These are phyloP conservation scores for Coniella lustricola DNA, from an alignment of 2,329 filamentous ascomycete species.

Conservation along the genomic window DNA sequence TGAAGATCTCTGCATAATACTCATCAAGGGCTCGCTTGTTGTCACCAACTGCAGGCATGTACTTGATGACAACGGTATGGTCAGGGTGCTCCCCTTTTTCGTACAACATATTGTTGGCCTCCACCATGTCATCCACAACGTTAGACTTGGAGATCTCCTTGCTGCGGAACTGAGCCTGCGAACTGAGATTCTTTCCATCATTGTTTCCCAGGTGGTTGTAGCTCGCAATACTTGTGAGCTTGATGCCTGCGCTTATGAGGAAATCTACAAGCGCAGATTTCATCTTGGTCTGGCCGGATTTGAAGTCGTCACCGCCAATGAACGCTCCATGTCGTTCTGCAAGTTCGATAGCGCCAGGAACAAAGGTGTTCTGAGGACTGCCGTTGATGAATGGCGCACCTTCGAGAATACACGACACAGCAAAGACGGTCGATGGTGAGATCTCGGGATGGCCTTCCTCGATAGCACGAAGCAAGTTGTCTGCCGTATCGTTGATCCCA, in stretches of 20 bases:
- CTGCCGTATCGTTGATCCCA: conserved; percentile 93
- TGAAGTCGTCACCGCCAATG: conserved; percentile 98
- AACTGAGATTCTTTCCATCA: conserved; percentile 97
- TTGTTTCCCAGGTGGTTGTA: conserved; percentile 99
- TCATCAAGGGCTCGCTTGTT: conserved; percentile 98
- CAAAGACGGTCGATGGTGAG: conserved; percentile 92
- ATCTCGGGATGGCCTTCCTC: conserved; percentile 82
- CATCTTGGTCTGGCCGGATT: conserved; percentile 99
- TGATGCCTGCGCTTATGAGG: conserved; percentile 96
- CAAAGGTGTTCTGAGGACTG: conserved; percentile 98
- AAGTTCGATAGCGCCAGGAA: conserved; percentile 83
- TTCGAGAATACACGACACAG: conserved; percentile 89
- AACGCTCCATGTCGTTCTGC: conserved; percentile 82
- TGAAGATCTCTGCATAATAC: conserved; percentile 99
- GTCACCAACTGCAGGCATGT: conserved; percentile 97
- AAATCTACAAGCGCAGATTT: conserved; percentile 98
- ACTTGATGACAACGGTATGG: conserved; percentile 99
- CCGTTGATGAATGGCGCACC: conserved; percentile 95
- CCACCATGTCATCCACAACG: conserved; percentile 99
- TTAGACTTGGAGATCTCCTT: conserved; percentile 99
- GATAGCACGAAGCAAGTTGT: conserved; percentile 85
- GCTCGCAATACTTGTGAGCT: conserved; percentile 94
- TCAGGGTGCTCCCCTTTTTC: conserved; percentile 89
- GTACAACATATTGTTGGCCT: conserved; percentile 88
- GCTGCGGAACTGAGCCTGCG: conserved; percentile 96